Evolutionary conservation across 169 alveolate species (phyloP), one percentile per base, ranked within the genome.

Genomic region (Cryptosporidium sp.): DNA sequence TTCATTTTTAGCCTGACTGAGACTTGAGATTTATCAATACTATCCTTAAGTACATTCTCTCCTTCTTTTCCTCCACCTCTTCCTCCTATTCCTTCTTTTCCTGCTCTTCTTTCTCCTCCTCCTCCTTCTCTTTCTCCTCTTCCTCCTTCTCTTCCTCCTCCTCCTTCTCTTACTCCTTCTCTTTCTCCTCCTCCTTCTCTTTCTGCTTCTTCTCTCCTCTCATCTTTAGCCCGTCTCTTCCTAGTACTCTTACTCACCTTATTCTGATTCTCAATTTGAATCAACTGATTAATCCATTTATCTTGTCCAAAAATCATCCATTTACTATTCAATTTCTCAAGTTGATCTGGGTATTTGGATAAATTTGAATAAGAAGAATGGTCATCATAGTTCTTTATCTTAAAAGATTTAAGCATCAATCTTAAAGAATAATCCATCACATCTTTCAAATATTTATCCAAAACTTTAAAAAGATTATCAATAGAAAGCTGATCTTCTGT

Each of bases 401-500:
- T 56, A 29, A 73, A 31, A 26, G 86, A 73, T 3, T 37, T 33
- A n/a, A 56, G 37, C 12, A 73, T 18, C 2, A 73, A 42, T 31
- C 18, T 58, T 14, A 73, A 58, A 18, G 70, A n/a, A 42, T 80
- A 80, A 39, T 80, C 68, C 31, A 62, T 26, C 8, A 37, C 18
- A 16, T 60, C 60, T 16, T 62, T 65, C 18, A 80, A 44, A 80
- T 80, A 80, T 29, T 37, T 62, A 23, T 37, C 68, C 33, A 80
- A 29, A 29, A 80, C 18, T 16, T 18, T 8, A 31, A 65, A 80
- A 33, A 80, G 48, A 80, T 80, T 80, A 8, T 39, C 70, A 8
- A 26, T 58, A 42, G 31, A 23, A 6, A 67, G 35, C 10, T 80
- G 56, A n/a, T 61, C 75, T 9, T 39, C 53, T 9, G 12, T 26